Conservation (phyloP, 2,329 filamentous ascomycete genomes). For the Hymenoscyphus scutula region DNA sequence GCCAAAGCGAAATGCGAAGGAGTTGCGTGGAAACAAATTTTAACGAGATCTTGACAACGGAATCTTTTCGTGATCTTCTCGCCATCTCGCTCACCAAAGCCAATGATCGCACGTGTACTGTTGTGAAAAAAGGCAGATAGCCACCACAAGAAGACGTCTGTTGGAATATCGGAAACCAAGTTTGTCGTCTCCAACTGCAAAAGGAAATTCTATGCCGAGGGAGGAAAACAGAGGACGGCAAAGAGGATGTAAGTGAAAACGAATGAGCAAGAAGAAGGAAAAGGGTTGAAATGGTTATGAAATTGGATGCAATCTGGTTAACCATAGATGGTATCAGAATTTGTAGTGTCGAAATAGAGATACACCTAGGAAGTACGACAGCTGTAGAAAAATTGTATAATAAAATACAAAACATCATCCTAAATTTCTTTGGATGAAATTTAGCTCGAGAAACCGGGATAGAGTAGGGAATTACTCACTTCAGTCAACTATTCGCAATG, state of each 20-base stretch:
- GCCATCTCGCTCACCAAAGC: no score
- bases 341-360: no score
- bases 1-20: no score
- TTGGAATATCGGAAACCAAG: background rate
- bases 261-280: background rate
- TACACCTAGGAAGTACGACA: no score
- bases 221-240: background rate
- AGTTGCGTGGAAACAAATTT: no score
- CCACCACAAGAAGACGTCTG: background rate
- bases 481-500: background rate
- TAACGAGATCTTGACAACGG: no score
- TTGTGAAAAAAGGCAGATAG: background rate
- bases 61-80: no score
- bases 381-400: background rate
- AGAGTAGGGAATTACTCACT: background rate
- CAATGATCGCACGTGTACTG: background rate
- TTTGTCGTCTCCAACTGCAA: background rate
- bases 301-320: no score
- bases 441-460: background rate
- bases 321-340: no score
- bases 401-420: background rate
- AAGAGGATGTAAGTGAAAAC: background rate
- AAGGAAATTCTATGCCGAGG: background rate
- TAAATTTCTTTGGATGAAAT: background rate
- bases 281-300: background rate